Percentiles rank a stretch among this genome's conserved stretches.
phyloP scores from a whole-genome alignment of 2,329 filamentous ascomycete species.

The Lasiodiplodia gonubiensis region DNA sequence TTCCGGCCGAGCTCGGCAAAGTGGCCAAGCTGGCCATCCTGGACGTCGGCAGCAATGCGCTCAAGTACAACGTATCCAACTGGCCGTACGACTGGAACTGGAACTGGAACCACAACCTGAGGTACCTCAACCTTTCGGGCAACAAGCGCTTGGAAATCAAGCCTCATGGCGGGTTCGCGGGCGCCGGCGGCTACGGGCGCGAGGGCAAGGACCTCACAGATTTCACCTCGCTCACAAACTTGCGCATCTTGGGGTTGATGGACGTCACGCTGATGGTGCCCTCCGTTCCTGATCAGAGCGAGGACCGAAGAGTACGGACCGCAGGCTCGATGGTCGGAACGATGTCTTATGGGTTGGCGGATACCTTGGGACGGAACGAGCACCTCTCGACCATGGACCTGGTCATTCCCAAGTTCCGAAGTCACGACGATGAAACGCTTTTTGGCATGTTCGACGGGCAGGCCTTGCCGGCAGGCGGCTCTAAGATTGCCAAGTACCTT shows the following conservation, averaged over 20 bases:
- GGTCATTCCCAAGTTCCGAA: slow-evolving; percentile 89
- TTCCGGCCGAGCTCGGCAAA: slow-evolving; percentile 93
- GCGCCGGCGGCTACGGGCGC: slow-evolving; percentile 53
- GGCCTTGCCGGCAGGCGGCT: slow-evolving; percentile 84
- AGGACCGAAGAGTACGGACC: slow-evolving; percentile 94
- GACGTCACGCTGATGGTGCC: slow-evolving; percentile 95
- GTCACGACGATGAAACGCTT: slow-evolving; percentile 86
- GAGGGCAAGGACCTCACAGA: slow-evolving; percentile 80
- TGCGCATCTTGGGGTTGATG: slow-evolving; percentile 92
- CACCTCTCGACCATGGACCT: slow-evolving; percentile 95
- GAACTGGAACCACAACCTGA: slow-evolving; percentile 95
- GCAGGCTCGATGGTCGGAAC: slow-evolving; percentile 91
- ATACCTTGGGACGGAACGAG: slow-evolving; percentile 89
- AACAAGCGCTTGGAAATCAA: slow-evolving; percentile 96
- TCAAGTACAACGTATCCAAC: slow-evolving; percentile 99
- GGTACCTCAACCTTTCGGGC: slow-evolving; percentile 93
- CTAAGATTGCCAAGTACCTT: slow-evolving; percentile 93
- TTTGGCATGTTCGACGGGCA: slow-evolving; percentile 97
- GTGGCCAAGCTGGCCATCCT: slow-evolving; percentile 89
- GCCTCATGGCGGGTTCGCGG: slow-evolving; percentile 64
- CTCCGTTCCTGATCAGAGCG: slow-evolving; percentile 91
- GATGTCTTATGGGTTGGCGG: slow-evolving; percentile 95
- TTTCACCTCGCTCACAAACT: slow-evolving; percentile 81
- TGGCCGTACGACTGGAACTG: slow-evolving; percentile 99
- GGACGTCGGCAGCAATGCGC: slow-evolving; percentile 90